Percentiles rank a stretch among this genome's conserved stretches.
These are phyloP conservation scores for Claviceps quebecensis DNA, from an alignment of 2,329 filamentous ascomycete genomes.

Conservation along the genomic window DNA sequence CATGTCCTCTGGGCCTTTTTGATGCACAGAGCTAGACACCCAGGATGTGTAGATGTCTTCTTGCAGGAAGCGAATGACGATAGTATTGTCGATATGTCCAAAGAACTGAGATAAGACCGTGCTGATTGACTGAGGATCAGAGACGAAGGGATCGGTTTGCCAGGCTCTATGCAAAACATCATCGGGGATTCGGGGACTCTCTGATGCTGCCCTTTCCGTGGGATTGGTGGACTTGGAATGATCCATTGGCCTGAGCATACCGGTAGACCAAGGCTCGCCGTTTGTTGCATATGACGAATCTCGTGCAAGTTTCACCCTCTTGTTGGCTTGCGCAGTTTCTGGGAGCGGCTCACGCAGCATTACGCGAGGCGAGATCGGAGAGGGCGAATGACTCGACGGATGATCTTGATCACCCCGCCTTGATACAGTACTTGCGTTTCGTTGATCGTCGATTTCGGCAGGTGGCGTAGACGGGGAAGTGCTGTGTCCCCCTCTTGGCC, in stretches of 20 bases:
- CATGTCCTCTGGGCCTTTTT: constrained; percentile 27
- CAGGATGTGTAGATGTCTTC: constrained; percentile 25
- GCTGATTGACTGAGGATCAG: constrained; percentile 26
- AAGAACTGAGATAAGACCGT: constrained; percentile 28
- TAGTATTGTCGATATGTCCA: constrained; percentile 25
- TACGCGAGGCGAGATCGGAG: constrained; percentile 33
- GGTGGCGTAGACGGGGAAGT: constrained; percentile 39
- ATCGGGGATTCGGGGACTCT: constrained; percentile 35
- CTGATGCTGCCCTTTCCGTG: constrained; percentile 22
- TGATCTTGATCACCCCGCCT: constrained; percentile 20
- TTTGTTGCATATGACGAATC: constrained; percentile 29
- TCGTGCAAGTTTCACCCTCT: constrained; percentile 35
- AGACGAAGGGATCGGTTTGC: constrained; percentile 35
- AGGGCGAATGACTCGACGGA: constrained; percentile 30
- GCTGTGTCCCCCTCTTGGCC: constrained; percentile 44
- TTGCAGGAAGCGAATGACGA: constrained; percentile 28
- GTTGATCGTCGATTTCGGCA: constrained; percentile 33
- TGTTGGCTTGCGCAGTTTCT: constrained; percentile 31
- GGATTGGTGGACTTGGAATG: constrained; percentile 21
- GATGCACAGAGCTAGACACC: constrained; percentile 20
- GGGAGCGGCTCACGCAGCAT: constrained; percentile 19
- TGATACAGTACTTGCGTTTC: constrained; percentile 13
- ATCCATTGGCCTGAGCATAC: constrained; percentile 21
- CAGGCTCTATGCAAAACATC: constrained; percentile 34
- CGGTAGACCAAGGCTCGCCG: constrained; percentile 16